Evolutionary conservation across 805 yeast species (phyloP), one percentile per base, ranked within the genome.

Genomic region (Starmerella bacillaris): DNA sequence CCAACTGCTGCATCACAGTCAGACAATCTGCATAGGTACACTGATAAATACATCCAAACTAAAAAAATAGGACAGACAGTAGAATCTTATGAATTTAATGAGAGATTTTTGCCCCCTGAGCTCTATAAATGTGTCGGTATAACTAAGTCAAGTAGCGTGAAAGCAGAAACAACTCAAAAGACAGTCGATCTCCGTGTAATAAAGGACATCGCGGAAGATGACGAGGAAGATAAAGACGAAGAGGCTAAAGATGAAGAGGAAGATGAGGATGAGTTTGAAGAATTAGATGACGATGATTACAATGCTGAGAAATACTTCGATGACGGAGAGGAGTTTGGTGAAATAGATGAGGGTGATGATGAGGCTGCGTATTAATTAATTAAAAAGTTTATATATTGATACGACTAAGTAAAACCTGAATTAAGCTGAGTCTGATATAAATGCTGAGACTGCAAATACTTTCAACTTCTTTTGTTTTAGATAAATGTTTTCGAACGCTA

Each of bases 281-380:
- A 74, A 43, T 77, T 74, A 37, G 82, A 75, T 18, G 83, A 76
- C 45, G 79, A 73, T 49, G 82, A 74, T 51, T 76, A 76, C 48
- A 76, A 76, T 47, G 86, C 86, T 6, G 86, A 76, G 46, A 71
- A 70, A 54, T 76, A 76, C 55, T 76, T 76, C 48, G 83, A 76
- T 30, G 79, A 74, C 42, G 76, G 71, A 34, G 73, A 67, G 27
- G 64, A 53, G 35, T 61, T 54, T 27, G 70, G 62, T 16, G 74
- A 64, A 26, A 75, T 64, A 34, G 73, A 60, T 22, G 79, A 66
- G n/a, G 76, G 67, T 30, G 58, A 46, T 36, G 74, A 66, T 37
- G 80, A 74, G 51, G 82, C 80, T 3, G 80, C 78, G 9, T 74
- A 73, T 43, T 75, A 56, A 50, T 7, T 32, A 21, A 19, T n/a